Evolutionary conservation across 2,329 filamentous ascomycete genomes (phyloP).

Genomic region (Ophiostoma quercus): DNA sequence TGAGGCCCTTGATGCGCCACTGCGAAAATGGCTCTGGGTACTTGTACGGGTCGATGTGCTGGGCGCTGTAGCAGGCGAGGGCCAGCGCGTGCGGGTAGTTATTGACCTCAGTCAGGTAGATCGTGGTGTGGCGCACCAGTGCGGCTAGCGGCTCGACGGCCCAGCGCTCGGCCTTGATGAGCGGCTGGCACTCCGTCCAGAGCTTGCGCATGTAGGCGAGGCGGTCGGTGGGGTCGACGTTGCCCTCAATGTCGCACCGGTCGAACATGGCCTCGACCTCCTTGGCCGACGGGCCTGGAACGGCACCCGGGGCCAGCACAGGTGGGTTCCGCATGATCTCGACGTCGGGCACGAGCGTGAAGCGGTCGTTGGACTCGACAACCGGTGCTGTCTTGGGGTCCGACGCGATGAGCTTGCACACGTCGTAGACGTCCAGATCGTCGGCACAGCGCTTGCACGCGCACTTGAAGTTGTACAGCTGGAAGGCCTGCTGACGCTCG

Average conservation of each 20-base stretch:
- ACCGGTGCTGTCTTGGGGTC: constrained; percentile 29
- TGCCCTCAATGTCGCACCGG: constrained; percentile 29
- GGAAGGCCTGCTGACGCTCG: constrained; percentile 41
- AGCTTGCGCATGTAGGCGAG: constrained; percentile 33
- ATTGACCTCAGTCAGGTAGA: constrained; percentile 41
- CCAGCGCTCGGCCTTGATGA: constrained; percentile 40
- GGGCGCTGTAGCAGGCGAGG: constrained; percentile 44
- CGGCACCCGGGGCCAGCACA: constrained; percentile 26
- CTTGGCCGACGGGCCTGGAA: constrained; percentile 26
- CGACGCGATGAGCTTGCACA: constrained; percentile 37
- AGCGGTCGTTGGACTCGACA: constrained; percentile 39
- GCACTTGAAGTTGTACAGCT: constrained; percentile 50
- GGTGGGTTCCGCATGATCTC: constrained; percentile 33
- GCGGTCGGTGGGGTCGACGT: constrained; percentile 24
- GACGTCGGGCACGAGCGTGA: constrained; percentile 43
- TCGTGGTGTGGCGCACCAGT: constrained; percentile 42
- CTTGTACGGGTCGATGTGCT: constrained; percentile 47
- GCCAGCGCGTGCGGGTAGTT: constrained; percentile 44
- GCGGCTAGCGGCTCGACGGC: constrained; percentile 47
- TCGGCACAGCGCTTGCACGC: constrained; percentile 45
- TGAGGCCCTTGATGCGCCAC: constrained; percentile 46
- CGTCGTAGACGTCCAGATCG: constrained; percentile 52
- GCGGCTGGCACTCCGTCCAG: constrained; percentile 39
- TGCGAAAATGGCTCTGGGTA: constrained; percentile 48
- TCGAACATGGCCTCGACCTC: constrained; percentile 34